Conservation (phyloP, 306 rosid species). For the Amphicarpaea edgeworthii region DNA sequence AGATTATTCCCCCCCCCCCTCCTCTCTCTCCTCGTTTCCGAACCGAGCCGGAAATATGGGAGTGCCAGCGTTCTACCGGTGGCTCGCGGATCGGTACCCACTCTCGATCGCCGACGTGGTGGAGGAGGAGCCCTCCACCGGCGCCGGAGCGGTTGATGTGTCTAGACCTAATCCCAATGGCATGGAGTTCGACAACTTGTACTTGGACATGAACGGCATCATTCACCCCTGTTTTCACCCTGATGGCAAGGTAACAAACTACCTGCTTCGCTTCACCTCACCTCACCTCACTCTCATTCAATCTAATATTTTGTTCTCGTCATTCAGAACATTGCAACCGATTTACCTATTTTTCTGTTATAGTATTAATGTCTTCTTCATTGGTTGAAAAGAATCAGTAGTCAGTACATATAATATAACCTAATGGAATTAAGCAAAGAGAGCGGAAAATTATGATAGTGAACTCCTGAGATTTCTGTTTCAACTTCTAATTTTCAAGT, state of each 20-base stretch:
- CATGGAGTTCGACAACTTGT: conserved; percentile 88
- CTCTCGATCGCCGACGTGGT: conserved; percentile 80
- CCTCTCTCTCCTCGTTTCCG: conserved; percentile 19
- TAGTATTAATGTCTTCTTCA: conserved; percentile 5
- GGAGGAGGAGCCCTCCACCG: conserved; percentile 65
- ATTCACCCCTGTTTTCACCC: conserved; percentile 99
- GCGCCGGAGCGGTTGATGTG: conserved; percentile 60
- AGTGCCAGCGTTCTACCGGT: conserved; percentile 96
- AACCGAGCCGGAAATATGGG: conserved; percentile 76
- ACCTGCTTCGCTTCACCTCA: not conserved
- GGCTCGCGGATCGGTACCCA: conserved; percentile 98
- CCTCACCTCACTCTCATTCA: not conserved
- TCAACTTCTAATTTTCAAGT: not conserved
- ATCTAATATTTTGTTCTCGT: not conserved
- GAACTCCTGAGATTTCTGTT: conserved; percentile 33
- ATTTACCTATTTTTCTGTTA: not conserved
- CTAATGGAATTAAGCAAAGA: not conserved
- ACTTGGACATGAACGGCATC: conserved; percentile 94
- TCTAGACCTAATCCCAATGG: conserved; percentile 93
- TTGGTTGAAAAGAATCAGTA: conserved; percentile 25
- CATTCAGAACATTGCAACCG: not conserved
- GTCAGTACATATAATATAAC: not conserved
- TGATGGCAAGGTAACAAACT: conserved; percentile 82
- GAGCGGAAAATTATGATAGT: not conserved
- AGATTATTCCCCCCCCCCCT: not conserved